Evolutionary conservation across 2,329 filamentous ascomycete species (phyloP).

Genomic region (Blastomyces parvus): DNA sequence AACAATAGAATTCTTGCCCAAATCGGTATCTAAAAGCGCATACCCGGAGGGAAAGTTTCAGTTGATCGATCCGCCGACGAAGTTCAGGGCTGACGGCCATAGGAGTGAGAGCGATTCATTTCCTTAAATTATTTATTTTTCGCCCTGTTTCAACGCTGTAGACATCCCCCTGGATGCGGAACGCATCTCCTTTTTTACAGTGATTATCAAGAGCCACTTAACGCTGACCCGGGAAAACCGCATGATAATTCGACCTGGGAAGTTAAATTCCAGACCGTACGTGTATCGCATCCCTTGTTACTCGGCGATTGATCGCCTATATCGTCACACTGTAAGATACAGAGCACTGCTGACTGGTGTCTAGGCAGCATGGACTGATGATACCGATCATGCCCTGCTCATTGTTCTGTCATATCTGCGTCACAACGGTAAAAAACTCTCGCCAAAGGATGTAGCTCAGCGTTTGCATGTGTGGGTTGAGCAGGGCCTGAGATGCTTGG

Average conservation of each 20-base stretch:
- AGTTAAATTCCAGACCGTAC: slow-evolving; percentile 28
- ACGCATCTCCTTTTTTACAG: background rate
- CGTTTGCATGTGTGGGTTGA: slow-evolving; percentile 41
- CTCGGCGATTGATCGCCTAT: background rate
- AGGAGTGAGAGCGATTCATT: slow-evolving; percentile 12
- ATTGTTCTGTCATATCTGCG: slow-evolving; percentile 43
- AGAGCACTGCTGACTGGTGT: background rate
- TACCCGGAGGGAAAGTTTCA: slow-evolving; percentile 16
- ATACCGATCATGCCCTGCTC: slow-evolving; percentile 46
- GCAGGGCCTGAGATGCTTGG: slow-evolving; percentile 40
- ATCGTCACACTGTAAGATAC: background rate
- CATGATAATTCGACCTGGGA: background rate
- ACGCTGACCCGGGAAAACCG: background rate
- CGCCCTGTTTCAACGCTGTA: background rate
- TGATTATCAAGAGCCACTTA: background rate
- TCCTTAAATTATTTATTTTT: background rate
- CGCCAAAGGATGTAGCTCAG: slow-evolving; percentile 36
- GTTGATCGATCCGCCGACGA: slow-evolving; percentile 14
- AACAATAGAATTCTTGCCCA: slow-evolving; percentile 15
- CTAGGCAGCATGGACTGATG: slow-evolving; percentile 44
- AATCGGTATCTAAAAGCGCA: slow-evolving; percentile 10
- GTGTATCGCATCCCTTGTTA: background rate
- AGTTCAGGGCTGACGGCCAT: slow-evolving; percentile 16
- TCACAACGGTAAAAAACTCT: slow-evolving; percentile 30
- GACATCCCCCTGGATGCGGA: background rate